Evolutionary conservation across 306 rosid genomes (phyloP), one percentile per base, ranked within the genome.

Genomic region (Albizia julibrissin): DNA sequence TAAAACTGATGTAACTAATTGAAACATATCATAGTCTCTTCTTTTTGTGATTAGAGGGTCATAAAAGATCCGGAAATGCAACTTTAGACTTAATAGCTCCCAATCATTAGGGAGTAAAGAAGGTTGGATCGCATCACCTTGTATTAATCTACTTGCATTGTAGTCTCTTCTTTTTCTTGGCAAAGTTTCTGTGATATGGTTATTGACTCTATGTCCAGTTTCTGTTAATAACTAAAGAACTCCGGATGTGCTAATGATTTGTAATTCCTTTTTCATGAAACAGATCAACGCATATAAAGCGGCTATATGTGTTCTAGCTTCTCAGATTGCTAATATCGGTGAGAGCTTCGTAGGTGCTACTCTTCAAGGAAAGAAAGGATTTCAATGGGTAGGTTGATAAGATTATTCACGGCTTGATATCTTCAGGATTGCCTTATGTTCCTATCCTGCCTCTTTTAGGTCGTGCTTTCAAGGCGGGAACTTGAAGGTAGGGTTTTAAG

Each of bases 271-370:
- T 40, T 74, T 77, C 10, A 67, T 79, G 56, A 34, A 89, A 81
- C 94, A 93, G 99, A 79, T 93, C 64, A 77, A 83, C 76, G 73
- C 81, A 56, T 79, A 86, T 84, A 97, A 89, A 86, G 94, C 91
- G 33, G 67, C 88, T 79, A 89, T 95, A 85, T 95, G 99, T 67
- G 81, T 93, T 46, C 21, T 95, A 85, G 98, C 99, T 76, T 84
- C 99, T 34, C 99, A 95, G 89, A 84, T 95, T 85, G 99, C 98
- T 75, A 95, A 95, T 87, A 84, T 95, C 62, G 97, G 99, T 5
- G 98, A 95, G 87, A 95, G 99, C 90, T 70, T 95, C 82, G 91
- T 95, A 74, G 99, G 99, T 84, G 99, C 99, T 77, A 83, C 88
- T 16, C 82, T 92, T 77, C 99, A 95, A 90, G 98, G 90, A 65